Percentiles rank a stretch among this genome's conserved stretches.
These are phyloP conservation scores for Rugosomyces carneus DNA, from an alignment of 1,284 basidiomycete genomes.

Conservation along the genomic window DNA sequence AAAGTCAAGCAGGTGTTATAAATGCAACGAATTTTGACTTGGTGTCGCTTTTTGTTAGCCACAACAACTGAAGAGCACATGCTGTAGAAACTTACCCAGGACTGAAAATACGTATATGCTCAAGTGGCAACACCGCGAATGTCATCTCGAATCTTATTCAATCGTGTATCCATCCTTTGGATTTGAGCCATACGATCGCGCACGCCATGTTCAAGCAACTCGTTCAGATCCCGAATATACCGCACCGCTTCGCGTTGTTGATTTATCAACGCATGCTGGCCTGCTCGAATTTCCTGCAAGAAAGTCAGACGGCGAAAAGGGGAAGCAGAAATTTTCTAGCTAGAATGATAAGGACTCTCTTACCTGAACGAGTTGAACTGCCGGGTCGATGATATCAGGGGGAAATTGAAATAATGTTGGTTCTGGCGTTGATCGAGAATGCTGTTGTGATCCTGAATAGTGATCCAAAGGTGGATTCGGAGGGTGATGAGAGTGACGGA, in stretches of 20 bases:
- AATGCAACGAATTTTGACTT: too few relatives aligned
- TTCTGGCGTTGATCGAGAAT: not conserved
- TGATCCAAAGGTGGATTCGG: not conserved
- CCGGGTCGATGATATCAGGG: not conserved
- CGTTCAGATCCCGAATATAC: conserved; percentile 6
- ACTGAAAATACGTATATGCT: too few relatives aligned
- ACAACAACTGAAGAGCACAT: too few relatives aligned
- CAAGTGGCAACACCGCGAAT: not conserved
- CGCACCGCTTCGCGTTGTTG: conserved; percentile 5
- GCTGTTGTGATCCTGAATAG: not conserved
- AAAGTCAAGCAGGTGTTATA: too few relatives aligned
- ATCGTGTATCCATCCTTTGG: not conserved
- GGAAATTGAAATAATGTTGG: conserved; percentile 3
- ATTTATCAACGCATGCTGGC: conserved; percentile 6
- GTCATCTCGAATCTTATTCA: not conserved
- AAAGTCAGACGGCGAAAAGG: not conserved
- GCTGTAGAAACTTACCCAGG: too few relatives aligned
- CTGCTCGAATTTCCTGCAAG: conserved; percentile 3
- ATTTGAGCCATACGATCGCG: conserved; percentile 1
- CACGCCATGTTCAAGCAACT: conserved; percentile 3
- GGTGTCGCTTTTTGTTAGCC: too few relatives aligned
- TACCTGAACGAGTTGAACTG: conserved; percentile 5
- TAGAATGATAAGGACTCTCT: not conserved
- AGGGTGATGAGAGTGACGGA: not conserved
- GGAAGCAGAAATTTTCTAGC: not conserved